phyloP scores from a whole-genome alignment of 495 filamentous ascomycete genomes.

The Lasiosphaeria hispida region DNA sequence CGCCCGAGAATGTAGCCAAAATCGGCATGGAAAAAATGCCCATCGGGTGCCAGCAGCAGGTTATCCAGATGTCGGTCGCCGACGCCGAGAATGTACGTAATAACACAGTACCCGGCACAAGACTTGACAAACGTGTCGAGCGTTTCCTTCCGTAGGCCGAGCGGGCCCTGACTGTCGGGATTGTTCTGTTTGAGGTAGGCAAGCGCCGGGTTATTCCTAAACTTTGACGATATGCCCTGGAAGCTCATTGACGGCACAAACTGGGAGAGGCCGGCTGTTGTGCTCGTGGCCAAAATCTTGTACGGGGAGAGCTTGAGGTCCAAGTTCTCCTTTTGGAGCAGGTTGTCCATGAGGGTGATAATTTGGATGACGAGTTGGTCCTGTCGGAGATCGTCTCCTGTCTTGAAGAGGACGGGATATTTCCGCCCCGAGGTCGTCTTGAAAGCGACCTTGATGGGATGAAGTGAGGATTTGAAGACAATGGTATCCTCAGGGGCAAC shows the following conservation, averaged over 20 bases:
- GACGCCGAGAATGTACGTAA: conserved; percentile 97
- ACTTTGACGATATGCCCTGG: conserved; percentile 74
- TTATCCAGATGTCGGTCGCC: conserved; percentile 97
- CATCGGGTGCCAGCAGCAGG: conserved; percentile 83
- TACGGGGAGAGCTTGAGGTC: conserved; percentile 95
- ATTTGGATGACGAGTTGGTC: conserved; percentile 98
- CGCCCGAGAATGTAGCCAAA: conserved; percentile 98
- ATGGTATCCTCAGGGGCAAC: conserved; percentile 80
- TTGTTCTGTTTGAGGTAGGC: conserved; percentile 88
- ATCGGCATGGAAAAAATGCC: conserved; percentile 97
- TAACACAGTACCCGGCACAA: conserved; percentile 97
- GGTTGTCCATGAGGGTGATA: conserved; percentile 95
- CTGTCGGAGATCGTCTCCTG: conserved; percentile 93
- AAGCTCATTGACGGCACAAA: conserved; percentile 86
- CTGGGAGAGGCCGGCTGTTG: conserved; percentile 85
- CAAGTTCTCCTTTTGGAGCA: conserved; percentile 93
- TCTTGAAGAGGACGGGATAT: conserved; percentile 95
- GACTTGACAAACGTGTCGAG: conserved; percentile 96
- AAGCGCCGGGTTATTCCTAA: conserved; percentile 68
- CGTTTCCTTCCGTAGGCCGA: conserved; percentile 85
- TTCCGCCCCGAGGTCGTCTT: conserved; percentile 71
- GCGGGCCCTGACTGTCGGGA: conserved; percentile 75
- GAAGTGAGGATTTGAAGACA: conserved; percentile 93
- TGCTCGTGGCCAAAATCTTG: conserved; percentile 89
- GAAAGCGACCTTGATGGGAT: conserved; percentile 87